Evolutionary conservation across 2,329 filamentous ascomycete species (phyloP).

Genomic region (Neophaeococcomyces mojaviensis): DNA sequence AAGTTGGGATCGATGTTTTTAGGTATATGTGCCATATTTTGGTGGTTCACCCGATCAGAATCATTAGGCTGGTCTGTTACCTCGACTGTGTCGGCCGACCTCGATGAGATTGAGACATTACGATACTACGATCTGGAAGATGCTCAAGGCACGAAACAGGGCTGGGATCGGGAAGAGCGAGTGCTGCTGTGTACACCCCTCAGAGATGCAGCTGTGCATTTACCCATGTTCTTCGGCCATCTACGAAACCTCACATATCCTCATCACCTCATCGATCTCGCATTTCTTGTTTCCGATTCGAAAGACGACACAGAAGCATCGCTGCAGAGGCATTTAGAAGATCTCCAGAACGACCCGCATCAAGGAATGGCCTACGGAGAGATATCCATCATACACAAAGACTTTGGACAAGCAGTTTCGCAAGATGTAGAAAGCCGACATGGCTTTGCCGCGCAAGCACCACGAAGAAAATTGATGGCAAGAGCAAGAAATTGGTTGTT

Average conservation of each 20-base stretch:
- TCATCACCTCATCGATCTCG: constrained; percentile 90
- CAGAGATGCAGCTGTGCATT: constrained; percentile 82
- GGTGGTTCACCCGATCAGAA: constrained; percentile 66
- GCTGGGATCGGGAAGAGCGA: constrained; percentile 93
- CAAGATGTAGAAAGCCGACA: constrained; percentile 97
- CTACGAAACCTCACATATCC: constrained; percentile 94
- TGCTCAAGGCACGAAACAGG: constrained; percentile 81
- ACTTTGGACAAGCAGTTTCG: constrained; percentile 95
- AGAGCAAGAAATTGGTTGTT: constrained; percentile 95
- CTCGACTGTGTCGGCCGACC: constrained; percentile 36
- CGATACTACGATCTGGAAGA: constrained; percentile 94
- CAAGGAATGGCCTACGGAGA: constrained; percentile 81
- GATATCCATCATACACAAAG: constrained; percentile 96
- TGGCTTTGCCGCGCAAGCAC: constrained; percentile 92
- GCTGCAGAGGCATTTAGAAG: constrained; percentile 66
- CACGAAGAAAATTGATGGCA: constrained; percentile 91
- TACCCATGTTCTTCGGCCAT: constrained; percentile 98
- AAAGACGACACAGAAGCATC: constrained; percentile 81
- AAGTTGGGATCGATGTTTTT: constrained; percentile 58
- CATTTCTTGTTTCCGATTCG: constrained; percentile 94
- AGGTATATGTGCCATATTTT: constrained; percentile 52
- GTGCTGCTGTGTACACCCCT: constrained; percentile 92
- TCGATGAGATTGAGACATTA: constrained; percentile 77
- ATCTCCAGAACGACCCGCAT: constrained; percentile 72
- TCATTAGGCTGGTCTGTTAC: constrained; percentile 9